Base-by-base conservation (phyloP, 23 red algal genomes). In the Chondrus crispus region DNA sequence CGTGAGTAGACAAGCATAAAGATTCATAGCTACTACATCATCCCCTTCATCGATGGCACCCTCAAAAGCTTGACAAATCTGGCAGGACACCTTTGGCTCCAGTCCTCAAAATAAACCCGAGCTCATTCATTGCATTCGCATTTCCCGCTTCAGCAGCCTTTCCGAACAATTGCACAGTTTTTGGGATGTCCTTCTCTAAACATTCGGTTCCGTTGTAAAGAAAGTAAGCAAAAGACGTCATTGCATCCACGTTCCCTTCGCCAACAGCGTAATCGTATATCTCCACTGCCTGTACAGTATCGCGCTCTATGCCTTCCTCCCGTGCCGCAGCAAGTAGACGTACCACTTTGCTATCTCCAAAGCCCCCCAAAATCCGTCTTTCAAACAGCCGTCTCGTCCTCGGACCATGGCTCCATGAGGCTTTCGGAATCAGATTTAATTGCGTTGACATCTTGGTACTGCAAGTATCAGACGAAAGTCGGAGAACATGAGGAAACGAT, bases 351-450 rank as follows among this genome's bases (percentile, higher is more conserved):
- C 40, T 11, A 73, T 73, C 37, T 90, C 87, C 13, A n/a, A 73
- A 79, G 13, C 80, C 87, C n/a, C 53, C 87, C 24, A 81, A 53
- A 19, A 90, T 90, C 8, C 71, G 71, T 29, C 87, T 69, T 28
- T 90, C 87, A 43, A 80, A 90, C 28, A 90, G 60, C n/a, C n/a
- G n/a, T n/a, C n/a, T n/a, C n/a, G n/a, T n/a, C n/a, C n/a, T n/a
- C n/a, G n/a, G n/a, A n/a, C n/a, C n/a, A 92, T 83, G 89, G 89
- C 16, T 84, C 89, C 24, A 92, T 84, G 76, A 62, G 69, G 18
- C 74, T 90, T 66, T 80, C 87, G 18, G 87, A 90, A 45, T 10
- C 53, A 0, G 87, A 90, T 90, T 69, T 90, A 14, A 90, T 90
- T 13, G 48, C 13, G 44, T 51, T 90, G 5, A 90, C 87, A 28